Evolutionary conservation across 805 yeast species (phyloP).

Genomic region (Jamesozyma gamospora): DNA sequence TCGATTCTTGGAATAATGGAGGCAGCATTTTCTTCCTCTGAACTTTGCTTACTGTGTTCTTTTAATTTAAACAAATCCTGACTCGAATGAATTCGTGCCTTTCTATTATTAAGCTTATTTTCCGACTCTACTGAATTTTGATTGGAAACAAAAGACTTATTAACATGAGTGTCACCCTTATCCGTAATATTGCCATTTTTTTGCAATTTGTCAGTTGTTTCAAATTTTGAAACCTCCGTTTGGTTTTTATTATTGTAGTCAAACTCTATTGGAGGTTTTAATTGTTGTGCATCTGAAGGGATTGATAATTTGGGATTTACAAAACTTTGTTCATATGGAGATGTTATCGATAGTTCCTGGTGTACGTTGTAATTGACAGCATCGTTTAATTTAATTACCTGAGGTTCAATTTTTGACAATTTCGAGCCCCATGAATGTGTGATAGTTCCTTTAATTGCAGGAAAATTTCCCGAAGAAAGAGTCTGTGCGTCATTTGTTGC

Average conservation of each 20-base stretch:
- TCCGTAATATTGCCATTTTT: background rate
- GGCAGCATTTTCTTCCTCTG: background rate
- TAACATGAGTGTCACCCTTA: too few species aligned
- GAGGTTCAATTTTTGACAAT: conserved; percentile 5
- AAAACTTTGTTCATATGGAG: too few species aligned
- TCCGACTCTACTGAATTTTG: background rate
- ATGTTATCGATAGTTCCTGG: too few species aligned
- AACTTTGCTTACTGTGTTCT: background rate
- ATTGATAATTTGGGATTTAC: too few species aligned
- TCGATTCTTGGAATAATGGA: conserved; percentile 2
- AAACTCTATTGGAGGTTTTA: too few species aligned
- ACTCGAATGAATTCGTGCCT: conserved; percentile 23
- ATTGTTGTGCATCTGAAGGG: too few species aligned
- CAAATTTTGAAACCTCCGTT: too few species aligned
- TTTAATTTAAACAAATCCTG: conserved; percentile 14
- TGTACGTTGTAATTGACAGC: background rate
- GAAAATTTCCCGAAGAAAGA: conserved; percentile 9
- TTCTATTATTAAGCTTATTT: conserved; percentile 19
- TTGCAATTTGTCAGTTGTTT: too few species aligned
- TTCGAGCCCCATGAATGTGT: conserved; percentile 40
- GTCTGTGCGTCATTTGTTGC: background rate
- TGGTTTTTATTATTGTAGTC: too few species aligned
- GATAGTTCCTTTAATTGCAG: conserved; percentile 38
- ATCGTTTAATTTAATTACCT: conserved; percentile 7
- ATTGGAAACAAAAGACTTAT: too few species aligned